A percentile compares a stretch with the other conserved stretches of the same genome.
phyloP scores from a whole-genome alignment of 805 yeast species.

The Cyberlindnera sargentensis region DNA sequence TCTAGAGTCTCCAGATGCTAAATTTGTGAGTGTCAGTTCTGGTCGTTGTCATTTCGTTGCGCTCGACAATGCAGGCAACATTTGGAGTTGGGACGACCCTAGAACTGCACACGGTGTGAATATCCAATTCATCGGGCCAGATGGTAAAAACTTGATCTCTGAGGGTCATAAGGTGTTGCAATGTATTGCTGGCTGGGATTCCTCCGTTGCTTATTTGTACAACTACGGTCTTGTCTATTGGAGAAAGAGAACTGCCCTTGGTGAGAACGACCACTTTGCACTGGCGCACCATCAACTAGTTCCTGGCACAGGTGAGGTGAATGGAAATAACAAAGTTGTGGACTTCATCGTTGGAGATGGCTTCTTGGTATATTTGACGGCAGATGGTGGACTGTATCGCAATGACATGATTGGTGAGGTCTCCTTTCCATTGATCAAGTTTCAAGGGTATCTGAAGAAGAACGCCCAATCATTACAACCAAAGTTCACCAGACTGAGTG shows the following conservation, averaged over 20 bases:
- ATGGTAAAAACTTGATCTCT: constrained; percentile 21
- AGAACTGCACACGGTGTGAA: constrained; percentile 35
- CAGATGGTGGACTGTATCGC: constrained; percentile 29
- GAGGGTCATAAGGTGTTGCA: constrained; percentile 31
- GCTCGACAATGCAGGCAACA: constrained; percentile 37
- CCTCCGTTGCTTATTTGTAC: constrained; percentile 42
- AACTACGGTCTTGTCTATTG: constrained; percentile 53
- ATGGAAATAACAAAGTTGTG: constrained; percentile 30
- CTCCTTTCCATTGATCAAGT: constrained; percentile 22
- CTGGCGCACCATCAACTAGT: constrained; percentile 35
- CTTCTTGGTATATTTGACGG: constrained; percentile 42
- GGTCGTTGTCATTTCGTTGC: constrained; percentile 65
- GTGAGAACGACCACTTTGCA: constrained; percentile 24
- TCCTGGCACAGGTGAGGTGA: constrained; percentile 31
- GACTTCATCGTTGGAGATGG: constrained; percentile 55
- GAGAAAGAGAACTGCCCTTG: constrained; percentile 21
- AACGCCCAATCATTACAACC: constrained; percentile 19
- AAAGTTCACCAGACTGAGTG: constrained; percentile 43
- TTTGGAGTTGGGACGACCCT: constrained; percentile 60
- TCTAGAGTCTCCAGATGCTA: constrained; percentile 12
- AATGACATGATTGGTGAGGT: constrained; percentile 17
- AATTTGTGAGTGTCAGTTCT: constrained; percentile 44
- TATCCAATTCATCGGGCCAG: constrained; percentile 29
- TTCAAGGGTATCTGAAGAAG: constrained; percentile 27
- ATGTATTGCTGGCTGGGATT: constrained; percentile 63